phyloP scores from a whole-genome alignment of 495 filamentous ascomycete species.

The Rusavskia elegans region DNA sequence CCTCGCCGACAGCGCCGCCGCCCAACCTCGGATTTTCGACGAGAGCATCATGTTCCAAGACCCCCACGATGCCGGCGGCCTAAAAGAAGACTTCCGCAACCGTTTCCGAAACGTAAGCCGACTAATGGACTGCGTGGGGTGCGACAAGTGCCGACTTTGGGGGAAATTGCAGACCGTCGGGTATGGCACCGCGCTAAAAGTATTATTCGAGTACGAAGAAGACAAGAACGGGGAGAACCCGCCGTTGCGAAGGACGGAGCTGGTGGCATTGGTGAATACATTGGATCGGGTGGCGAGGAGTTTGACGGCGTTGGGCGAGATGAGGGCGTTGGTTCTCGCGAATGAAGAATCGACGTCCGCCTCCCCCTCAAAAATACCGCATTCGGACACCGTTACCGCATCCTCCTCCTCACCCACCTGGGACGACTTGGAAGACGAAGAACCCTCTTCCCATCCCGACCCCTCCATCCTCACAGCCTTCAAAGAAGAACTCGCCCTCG shows the following conservation, averaged over 20 bases:
- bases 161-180: conserved; percentile 94
- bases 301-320: conserved; percentile 55
- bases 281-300: conserved; percentile 72
- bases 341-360: neutral
- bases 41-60: conserved; percentile 82
- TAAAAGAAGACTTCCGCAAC: conserved; percentile 96
- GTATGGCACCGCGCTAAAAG: conserved; percentile 87
- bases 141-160: conserved; percentile 97
- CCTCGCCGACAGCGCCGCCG: conserved; percentile 49
- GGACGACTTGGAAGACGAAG: conserved; percentile 26
- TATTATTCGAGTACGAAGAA: conserved; percentile 89
- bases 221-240: conserved; percentile 60
- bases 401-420: conserved; percentile 9
- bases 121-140: conserved; percentile 97
- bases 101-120: conserved; percentile 92
- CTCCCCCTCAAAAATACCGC: conserved; percentile 5
- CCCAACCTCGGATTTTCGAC: conserved; percentile 71
- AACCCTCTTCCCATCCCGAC: conserved; percentile 13
- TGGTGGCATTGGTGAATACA: conserved; percentile 90
- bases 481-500: conserved; percentile 40
- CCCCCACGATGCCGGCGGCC: conserved; percentile 41
- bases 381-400: conserved; percentile 6
- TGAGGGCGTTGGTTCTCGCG: conserved; percentile 45
- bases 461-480: conserved; percentile 40
- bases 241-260: conserved; percentile 66